These are phyloP conservation scores for Rheum nobile DNA, from an alignment of 148 eudicot genomes.

Conservation along the genomic window DNA sequence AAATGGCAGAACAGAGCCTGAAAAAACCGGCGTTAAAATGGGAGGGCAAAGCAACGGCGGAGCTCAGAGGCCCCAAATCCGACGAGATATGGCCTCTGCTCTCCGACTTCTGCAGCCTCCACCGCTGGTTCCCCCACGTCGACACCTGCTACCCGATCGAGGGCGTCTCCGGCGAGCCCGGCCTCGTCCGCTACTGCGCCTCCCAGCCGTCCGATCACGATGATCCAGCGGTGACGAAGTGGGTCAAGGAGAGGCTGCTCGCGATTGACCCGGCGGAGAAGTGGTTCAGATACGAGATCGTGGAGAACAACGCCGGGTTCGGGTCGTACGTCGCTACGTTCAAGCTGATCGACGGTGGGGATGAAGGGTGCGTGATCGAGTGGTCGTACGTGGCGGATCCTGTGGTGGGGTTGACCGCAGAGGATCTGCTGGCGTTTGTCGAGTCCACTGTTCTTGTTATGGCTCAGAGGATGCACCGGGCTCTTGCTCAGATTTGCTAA, in stretches of 20 bases:
- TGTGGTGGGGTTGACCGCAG: conserved; percentile 22
- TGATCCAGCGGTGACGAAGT: conserved; percentile 10
- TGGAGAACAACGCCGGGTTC: conserved; percentile 36
- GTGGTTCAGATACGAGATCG: conserved; percentile 20
- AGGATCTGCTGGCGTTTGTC: conserved; percentile 23
- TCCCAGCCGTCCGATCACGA: conserved; percentile 6
- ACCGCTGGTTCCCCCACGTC: conserved; percentile 6
- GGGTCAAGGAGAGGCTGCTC: conserved; percentile 30
- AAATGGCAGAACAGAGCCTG: not conserved
- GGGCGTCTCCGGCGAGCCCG: conserved; percentile 1
- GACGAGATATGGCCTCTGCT: conserved; percentile 6
- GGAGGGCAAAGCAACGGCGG: conserved; percentile 1
- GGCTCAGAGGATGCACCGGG: conserved; percentile 27
- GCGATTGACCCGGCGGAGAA: conserved; percentile 17
- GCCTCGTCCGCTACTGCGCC: conserved; percentile 9
- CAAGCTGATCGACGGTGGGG: conserved; percentile 13
- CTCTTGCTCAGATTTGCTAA: conserved; percentile 1
- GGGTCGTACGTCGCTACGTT: conserved; percentile 23
- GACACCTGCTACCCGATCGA: not conserved
- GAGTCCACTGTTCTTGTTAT: conserved; percentile 22
- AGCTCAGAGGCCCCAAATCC: not conserved
- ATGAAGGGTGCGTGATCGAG: conserved; percentile 23
- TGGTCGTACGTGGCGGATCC: conserved; percentile 34
- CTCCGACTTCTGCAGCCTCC: conserved; percentile 3
- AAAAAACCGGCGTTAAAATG: not conserved